Evolutionary conservation across 768 basidiomycete genomes (phyloP).

Genomic region (Dentipellis sp.): DNA sequence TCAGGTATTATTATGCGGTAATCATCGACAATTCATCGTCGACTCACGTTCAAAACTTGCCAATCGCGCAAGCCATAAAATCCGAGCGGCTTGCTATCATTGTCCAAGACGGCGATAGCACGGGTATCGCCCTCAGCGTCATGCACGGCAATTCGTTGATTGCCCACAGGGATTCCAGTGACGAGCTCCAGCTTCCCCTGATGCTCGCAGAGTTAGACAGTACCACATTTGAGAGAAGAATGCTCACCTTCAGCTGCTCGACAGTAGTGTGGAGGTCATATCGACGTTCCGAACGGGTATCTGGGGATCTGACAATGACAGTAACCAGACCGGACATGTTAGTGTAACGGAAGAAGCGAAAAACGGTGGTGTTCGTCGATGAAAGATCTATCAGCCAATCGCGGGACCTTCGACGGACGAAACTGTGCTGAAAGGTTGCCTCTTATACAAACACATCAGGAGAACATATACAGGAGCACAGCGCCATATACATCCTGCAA

Average conservation of each 20-base stretch:
- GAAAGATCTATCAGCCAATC: too few species aligned
- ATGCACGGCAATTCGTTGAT: slow-evolving; percentile 60
- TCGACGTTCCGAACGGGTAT: slow-evolving; percentile 85
- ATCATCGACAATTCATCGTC: background rate
- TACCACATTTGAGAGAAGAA: background rate
- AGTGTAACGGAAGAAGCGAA: background rate
- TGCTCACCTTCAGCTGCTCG: slow-evolving; percentile 68
- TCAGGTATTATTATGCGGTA: background rate
- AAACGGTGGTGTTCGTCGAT: too few species aligned
- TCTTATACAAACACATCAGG: too few species aligned
- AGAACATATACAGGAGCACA: too few species aligned
- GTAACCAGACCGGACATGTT: slow-evolving; percentile 36
- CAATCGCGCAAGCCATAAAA: slow-evolving; percentile 68
- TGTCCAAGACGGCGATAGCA: slow-evolving; percentile 45
- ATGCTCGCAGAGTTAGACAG: background rate
- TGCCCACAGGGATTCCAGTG: slow-evolving; percentile 77
- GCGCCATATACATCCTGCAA: too few species aligned
- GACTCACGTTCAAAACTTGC: slow-evolving; percentile 72
- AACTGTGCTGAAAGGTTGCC: too few species aligned
- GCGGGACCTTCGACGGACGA: too few species aligned
- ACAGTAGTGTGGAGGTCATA: slow-evolving; percentile 71
- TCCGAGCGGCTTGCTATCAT: slow-evolving; percentile 61
- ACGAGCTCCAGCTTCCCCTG: slow-evolving; percentile 69
- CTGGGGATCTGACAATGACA: slow-evolving; percentile 75
- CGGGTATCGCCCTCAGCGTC: slow-evolving; percentile 44